Percentiles rank a stretch among this genome's conserved stretches.
Evolutionary conservation across 352 stramenopile genomes (phyloP).

Genomic region (Globisporangium acanthophoron): DNA sequence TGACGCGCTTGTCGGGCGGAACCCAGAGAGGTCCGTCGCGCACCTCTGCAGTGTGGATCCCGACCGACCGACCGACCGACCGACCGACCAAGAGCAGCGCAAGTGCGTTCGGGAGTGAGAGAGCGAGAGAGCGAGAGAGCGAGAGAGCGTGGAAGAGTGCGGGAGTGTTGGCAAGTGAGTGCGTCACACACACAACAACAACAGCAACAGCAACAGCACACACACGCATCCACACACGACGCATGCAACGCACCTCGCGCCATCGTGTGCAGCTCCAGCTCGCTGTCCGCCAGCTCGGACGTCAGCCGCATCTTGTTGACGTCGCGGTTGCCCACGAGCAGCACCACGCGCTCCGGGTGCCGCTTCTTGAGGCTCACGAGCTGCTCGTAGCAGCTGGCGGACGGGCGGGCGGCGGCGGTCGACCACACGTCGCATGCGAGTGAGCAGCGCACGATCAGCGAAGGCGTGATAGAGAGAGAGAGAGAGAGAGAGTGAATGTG

Average conservation of each 20-base stretch:
- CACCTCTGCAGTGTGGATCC: conserved; percentile 36
- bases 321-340: conserved; percentile 92
- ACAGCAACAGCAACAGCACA: no score
- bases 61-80: no score
- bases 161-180: not conserved
- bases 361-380: conserved; percentile 84
- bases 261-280: conserved; percentile 66
- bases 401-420: not conserved
- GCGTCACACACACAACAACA: conserved; percentile 3
- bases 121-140: no score
- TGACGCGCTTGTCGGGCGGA: conserved; percentile 44
- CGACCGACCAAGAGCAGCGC: not conserved
- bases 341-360: conserved; percentile 84
- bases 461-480: no score
- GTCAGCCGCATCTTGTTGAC: conserved; percentile 92
- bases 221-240: not conserved
- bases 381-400: conserved; percentile 60
- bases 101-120: no score
- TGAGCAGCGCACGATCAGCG: no score
- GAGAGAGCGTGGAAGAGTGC: no score
- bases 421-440: not conserved
- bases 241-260: conserved; percentile 28
- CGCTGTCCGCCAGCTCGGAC: conserved; percentile 66
- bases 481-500: no score
- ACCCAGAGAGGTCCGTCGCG: conserved; percentile 67